Percentiles rank a stretch among this genome's conserved stretches.
Conservation (phyloP, 2,329 filamentous ascomycete genomes). For the Paecilomyces dactylethromorphus region DNA sequence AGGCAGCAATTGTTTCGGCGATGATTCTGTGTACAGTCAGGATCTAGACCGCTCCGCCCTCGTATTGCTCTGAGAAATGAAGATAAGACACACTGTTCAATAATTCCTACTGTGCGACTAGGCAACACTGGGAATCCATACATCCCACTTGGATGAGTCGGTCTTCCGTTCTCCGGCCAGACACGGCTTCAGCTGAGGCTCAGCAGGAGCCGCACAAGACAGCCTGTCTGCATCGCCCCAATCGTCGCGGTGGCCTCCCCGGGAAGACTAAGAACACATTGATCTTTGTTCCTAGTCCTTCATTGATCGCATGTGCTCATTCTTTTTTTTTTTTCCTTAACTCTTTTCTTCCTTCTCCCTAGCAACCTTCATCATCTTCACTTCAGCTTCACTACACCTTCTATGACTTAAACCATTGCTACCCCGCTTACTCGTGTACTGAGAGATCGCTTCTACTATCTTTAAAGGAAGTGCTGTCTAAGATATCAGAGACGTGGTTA, state of each 20-base stretch:
- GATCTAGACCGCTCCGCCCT: no score
- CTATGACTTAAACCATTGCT: not conserved
- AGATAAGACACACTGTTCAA: no score
- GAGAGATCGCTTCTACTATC: not conserved
- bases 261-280: not conserved
- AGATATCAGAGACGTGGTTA: not conserved
- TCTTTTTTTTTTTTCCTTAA: not conserved
- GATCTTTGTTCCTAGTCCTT: not conserved
- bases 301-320: not conserved
- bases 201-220: no score
- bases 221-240: no score
- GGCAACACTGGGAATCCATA: no score
- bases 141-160: no score
- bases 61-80: no score
- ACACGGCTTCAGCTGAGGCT: no score
- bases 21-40: no score
- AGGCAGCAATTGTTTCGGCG: no score
- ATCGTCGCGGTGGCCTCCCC: not conserved
- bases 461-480: not conserved
- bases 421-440: not conserved
- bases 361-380: not conserved
- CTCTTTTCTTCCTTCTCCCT: not conserved
- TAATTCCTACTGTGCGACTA: no score
- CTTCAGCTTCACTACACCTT: not conserved
- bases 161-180: no score